Base-by-base conservation (phyloP, 75 land plant genomes). In the Gnetum montanum region DNA sequence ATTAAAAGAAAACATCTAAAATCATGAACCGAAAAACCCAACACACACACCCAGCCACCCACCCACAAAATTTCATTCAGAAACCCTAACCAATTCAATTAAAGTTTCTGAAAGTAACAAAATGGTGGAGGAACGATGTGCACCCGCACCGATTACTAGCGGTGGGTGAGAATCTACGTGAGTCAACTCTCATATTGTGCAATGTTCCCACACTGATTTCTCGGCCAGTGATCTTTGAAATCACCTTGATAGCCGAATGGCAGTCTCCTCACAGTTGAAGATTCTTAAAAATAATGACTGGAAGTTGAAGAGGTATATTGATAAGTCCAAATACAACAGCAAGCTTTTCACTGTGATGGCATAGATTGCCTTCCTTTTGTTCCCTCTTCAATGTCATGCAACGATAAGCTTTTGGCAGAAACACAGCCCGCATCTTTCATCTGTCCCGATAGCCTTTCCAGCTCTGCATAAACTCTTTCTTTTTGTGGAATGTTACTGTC, bases 271-370 rank as follows among this genome's bases (percentile, higher is more conserved):
- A 41, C 13, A 41, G 16, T 41, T 18, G 13, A 15, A 41, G 43
- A 18, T 41, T 41, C 16, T 41, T 41, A 15, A 41, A 15, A 18
- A 41, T 18, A 41, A 15, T 15, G 43, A 41, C 16, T 3, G 43
- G 43, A 15, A 41, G 13, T 18, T 41, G 16, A 41, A 18, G 43
- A 18, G 43, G 4, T 15, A 41, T 41, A 41, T 41, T 41, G 8
- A 41, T 15, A 41, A 41, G 43, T 41, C 43, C 43, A 41, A 41
- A 41, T 18, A 41, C 43, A 41, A 41, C 43, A 41, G 43, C 43
- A 41, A 41, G 43, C 43, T 41, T 41, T 18, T 41, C 43, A 41
- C 43, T 41, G 43, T 41, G 43, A 18, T 41, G 18, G 43, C 43
- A 15, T 15, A 41, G 43, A 41, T 15, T 15, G 18, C 16, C 16